phyloP scores from a whole-genome alignment of 2,329 filamentous ascomycete genomes.

The Claviceps citrina region DNA sequence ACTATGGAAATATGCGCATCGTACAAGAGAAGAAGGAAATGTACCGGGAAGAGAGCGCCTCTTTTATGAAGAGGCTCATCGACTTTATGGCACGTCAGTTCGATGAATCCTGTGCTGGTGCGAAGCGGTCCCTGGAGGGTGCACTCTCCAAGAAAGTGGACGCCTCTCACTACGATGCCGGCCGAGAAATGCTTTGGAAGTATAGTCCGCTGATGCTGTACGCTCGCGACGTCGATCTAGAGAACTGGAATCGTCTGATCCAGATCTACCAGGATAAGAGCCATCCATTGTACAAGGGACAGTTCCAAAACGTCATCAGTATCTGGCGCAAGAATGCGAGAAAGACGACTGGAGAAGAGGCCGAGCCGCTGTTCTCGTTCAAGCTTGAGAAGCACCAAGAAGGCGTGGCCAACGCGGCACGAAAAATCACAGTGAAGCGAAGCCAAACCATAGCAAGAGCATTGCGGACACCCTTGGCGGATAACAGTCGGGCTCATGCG shows the following conservation, averaged over 20 bases:
- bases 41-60: constrained; percentile 59
- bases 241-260: constrained; percentile 68
- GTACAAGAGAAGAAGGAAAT: constrained; percentile 88
- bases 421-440: constrained; percentile 85
- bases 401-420: constrained; percentile 56
- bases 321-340: constrained; percentile 68
- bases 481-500: constrained; percentile 31
- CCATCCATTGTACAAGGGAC: constrained; percentile 61
- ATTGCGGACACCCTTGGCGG: constrained; percentile 51
- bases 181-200: constrained; percentile 65
- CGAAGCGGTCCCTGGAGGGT: constrained; percentile 47
- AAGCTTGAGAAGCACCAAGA: constrained; percentile 76
- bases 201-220: constrained; percentile 82
- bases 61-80: constrained; percentile 65
- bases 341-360: constrained; percentile 62
- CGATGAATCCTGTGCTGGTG: constrained; percentile 56
- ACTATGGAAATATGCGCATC: constrained; percentile 81
- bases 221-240: constrained; percentile 64
- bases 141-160: constrained; percentile 54
- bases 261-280: constrained; percentile 67
- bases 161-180: constrained; percentile 51
- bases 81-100: constrained; percentile 75
- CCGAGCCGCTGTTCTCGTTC: constrained; percentile 74
- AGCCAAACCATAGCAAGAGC: constrained; percentile 72
- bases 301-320: constrained; percentile 63